Percentiles rank a stretch among this genome's conserved stretches.
Conservation (phyloP, 345 rosid genomes). For the Salix viminalis region DNA sequence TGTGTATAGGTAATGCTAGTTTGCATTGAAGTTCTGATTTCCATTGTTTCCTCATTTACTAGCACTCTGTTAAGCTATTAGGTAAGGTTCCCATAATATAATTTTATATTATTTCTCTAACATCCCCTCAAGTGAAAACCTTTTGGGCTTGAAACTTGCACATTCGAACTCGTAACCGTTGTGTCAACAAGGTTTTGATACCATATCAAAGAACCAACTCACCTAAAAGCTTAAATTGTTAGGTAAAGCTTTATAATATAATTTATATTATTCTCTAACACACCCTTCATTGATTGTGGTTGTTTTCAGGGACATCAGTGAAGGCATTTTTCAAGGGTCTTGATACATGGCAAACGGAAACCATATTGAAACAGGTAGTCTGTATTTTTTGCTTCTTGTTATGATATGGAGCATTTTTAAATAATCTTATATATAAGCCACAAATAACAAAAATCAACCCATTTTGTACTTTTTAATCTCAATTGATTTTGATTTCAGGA, state of each 20-base stretch:
- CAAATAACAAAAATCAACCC: background rate
- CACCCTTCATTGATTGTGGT: background rate
- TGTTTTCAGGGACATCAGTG: slow-evolving; percentile 3
- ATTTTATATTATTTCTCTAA: too few relatives aligned
- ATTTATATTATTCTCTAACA: too few relatives aligned
- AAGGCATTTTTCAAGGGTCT: slow-evolving; percentile 12
- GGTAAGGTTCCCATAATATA: too few relatives aligned
- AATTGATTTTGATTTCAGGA: background rate
- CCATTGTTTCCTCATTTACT: background rate
- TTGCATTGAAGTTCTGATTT: background rate
- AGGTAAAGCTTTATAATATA: too few relatives aligned
- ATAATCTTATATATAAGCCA: too few relatives aligned
- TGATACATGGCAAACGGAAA: slow-evolving; percentile 10
- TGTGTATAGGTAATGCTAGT: slow-evolving; percentile 5
- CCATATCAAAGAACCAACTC: too few relatives aligned
- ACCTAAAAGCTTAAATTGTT: too few relatives aligned
- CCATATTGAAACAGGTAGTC: background rate
- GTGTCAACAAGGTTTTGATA: too few relatives aligned
- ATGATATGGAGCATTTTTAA: background rate
- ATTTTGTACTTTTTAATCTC: background rate
- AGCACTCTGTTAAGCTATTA: too few relatives aligned
- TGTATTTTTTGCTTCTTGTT: background rate
- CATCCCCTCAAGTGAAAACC: too few relatives aligned
- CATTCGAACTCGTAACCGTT: too few relatives aligned
- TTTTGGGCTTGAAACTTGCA: too few relatives aligned